Evolutionary conservation across 2,329 filamentous ascomycete genomes (phyloP).

Genomic region (Akanthomyces lecanii): DNA sequence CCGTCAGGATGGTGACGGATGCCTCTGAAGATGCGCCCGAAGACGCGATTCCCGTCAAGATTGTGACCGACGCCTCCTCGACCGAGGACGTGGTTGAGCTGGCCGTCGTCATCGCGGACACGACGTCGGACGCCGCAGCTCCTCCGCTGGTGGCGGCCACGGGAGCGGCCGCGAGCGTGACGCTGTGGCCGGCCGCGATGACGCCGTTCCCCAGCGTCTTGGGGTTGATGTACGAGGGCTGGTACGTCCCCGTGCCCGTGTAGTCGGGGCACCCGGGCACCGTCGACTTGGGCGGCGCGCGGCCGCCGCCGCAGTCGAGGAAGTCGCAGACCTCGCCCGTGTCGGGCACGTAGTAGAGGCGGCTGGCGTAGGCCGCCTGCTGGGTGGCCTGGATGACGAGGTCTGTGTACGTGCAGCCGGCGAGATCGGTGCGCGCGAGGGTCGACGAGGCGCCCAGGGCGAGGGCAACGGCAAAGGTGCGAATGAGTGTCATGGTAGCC

Average conservation of each 20-base stretch:
- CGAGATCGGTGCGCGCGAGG: conserved; percentile 42
- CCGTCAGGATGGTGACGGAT: background rate
- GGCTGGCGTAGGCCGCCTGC: conserved; percentile 37
- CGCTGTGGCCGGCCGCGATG: background rate
- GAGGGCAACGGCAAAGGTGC: conserved; percentile 24
- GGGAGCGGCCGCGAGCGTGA: background rate
- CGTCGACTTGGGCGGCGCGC: conserved; percentile 59
- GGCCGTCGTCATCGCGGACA: background rate
- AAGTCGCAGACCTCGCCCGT: conserved; percentile 61
- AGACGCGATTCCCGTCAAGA: background rate
- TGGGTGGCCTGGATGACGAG: conserved; percentile 28
- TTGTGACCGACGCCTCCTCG: background rate
- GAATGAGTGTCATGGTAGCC: conserved; percentile 25
- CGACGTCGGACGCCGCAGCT: background rate
- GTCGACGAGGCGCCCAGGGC: conserved; percentile 29
- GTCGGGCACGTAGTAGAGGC: conserved; percentile 48
- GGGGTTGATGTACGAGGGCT: conserved; percentile 44
- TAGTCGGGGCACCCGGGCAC: conserved; percentile 58
- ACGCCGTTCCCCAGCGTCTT: conserved; percentile 24
- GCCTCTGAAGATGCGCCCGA: background rate
- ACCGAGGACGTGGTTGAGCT: background rate
- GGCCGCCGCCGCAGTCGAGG: conserved; percentile 64
- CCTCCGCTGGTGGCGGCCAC: background rate
- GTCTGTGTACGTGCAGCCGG: conserved; percentile 42
- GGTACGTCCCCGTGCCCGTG: conserved; percentile 39